Conservation (phyloP, 2,329 filamentous ascomycete species). For the Fusarium tjaetaba region DNA sequence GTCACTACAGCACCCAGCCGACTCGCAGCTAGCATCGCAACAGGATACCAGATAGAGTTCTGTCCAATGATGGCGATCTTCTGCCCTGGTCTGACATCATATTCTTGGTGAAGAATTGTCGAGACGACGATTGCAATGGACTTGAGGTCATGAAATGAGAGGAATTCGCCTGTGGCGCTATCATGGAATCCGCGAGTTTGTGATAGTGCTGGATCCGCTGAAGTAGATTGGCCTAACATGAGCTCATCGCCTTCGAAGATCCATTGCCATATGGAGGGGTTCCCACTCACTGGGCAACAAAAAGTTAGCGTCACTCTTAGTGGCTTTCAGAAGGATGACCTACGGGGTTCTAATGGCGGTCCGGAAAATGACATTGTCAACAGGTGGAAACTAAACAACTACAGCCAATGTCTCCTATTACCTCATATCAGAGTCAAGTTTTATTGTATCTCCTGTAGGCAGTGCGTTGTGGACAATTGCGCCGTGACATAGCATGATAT, state of each 20-base stretch:
- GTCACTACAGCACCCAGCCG: background rate
- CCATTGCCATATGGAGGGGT: background rate
- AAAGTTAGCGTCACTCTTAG: background rate
- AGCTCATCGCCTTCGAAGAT: background rate
- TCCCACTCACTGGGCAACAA: rapidly evolving
- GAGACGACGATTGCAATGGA: background rate
- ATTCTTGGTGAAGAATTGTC: background rate
- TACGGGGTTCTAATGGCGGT: background rate
- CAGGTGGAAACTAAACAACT: rapidly evolving
- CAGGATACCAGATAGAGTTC: constrained; percentile 4
- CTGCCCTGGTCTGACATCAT: background rate
- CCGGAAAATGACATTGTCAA: background rate
- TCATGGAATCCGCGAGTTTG: background rate
- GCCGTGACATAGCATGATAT: background rate
- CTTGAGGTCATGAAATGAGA: background rate
- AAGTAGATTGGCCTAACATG: background rate
- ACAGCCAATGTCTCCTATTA: background rate
- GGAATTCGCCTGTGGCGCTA: background rate
- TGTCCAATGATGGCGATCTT: background rate
- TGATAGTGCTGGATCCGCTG: background rate
- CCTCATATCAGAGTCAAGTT: background rate
- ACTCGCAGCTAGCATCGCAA: background rate
- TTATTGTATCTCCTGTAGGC: background rate
- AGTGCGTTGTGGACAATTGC: no score
- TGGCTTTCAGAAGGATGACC: background rate